These are phyloP conservation scores for Talaromyces adpressus DNA, from an alignment of 495 filamentous ascomycete species.

Conservation along the genomic window DNA sequence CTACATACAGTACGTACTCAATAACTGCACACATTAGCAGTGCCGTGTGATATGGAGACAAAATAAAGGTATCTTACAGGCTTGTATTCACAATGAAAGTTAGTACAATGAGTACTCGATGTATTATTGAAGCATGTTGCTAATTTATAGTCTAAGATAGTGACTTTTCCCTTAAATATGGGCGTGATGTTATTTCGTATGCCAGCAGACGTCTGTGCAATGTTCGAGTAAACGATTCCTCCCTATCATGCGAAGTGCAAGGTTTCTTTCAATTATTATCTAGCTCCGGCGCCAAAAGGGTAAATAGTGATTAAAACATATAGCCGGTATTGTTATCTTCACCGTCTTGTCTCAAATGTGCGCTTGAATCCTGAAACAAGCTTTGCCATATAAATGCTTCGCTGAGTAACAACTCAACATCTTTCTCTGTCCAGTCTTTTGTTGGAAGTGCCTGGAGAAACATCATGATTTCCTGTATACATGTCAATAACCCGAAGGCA, in stretches of 20 bases:
- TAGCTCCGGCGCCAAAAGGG: not conserved
- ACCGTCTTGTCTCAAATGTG: slow-evolving; percentile 60
- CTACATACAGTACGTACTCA: not conserved
- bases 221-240: not conserved
- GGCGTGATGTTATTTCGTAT: not conserved
- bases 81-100: not conserved
- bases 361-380: slow-evolving; percentile 79
- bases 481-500: not conserved
- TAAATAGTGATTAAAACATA: not conserved
- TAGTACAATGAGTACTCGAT: not conserved
- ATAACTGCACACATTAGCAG: not conserved
- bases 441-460: slow-evolving; percentile 94
- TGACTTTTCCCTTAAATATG: not conserved
- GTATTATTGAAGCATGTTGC: not conserved
- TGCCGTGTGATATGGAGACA: not conserved
- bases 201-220: not conserved
- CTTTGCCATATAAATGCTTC: slow-evolving; percentile 97
- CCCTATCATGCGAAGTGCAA: not conserved
- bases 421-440: slow-evolving; percentile 93
- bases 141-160: not conserved
- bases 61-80: not conserved
- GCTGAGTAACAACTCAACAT: slow-evolving; percentile 89
- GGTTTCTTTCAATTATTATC: not conserved
- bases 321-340: slow-evolving; percentile 5
- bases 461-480: slow-evolving; percentile 88